These are phyloP conservation scores for Fraxinus nigra DNA, from an alignment of 305 asterid genomes.

Conservation along the genomic window DNA sequence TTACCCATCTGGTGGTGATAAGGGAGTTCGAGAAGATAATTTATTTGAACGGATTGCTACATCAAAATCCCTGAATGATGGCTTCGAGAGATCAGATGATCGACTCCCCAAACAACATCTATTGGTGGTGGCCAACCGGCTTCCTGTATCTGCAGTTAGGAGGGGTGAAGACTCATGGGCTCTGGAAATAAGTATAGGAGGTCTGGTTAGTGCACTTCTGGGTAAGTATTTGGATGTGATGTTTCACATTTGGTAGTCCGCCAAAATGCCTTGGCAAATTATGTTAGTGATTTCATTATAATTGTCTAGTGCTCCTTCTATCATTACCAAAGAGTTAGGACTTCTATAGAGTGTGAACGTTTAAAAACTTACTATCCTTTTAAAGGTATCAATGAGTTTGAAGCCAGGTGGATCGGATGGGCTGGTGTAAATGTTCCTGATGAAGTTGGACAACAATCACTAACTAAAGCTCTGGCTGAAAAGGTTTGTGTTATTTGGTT, in stretches of 20 bases:
- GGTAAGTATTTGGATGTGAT: slow-evolving; percentile 44
- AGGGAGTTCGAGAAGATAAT: slow-evolving; percentile 45
- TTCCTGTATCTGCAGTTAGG: slow-evolving; percentile 79
- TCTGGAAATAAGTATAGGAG: slow-evolving; percentile 80
- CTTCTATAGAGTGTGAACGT: slow-evolving; percentile 5
- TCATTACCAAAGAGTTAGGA: slow-evolving; percentile 1
- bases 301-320: neutral
- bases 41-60: slow-evolving; percentile 35
- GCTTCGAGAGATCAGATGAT: slow-evolving; percentile 43
- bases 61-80: slow-evolving; percentile 27
- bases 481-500: slow-evolving; percentile 42
- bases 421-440: slow-evolving; percentile 94
- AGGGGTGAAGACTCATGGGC: slow-evolving; percentile 71
- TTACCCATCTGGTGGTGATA: slow-evolving; percentile 40
- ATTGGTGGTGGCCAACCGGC: slow-evolving; percentile 79
- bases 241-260: neutral
- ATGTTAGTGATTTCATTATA: neutral
- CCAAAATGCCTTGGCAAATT: neutral
- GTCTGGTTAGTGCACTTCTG: slow-evolving; percentile 78
- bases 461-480: slow-evolving; percentile 76
- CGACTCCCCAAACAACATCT: slow-evolving; percentile 55
- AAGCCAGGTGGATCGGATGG: slow-evolving; percentile 94
- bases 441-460: slow-evolving; percentile 71
- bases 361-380: slow-evolving; percentile 13
- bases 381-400: slow-evolving; percentile 74